Conservation (phyloP, 257 asterid genomes). For the Linderniella brevidens region DNA sequence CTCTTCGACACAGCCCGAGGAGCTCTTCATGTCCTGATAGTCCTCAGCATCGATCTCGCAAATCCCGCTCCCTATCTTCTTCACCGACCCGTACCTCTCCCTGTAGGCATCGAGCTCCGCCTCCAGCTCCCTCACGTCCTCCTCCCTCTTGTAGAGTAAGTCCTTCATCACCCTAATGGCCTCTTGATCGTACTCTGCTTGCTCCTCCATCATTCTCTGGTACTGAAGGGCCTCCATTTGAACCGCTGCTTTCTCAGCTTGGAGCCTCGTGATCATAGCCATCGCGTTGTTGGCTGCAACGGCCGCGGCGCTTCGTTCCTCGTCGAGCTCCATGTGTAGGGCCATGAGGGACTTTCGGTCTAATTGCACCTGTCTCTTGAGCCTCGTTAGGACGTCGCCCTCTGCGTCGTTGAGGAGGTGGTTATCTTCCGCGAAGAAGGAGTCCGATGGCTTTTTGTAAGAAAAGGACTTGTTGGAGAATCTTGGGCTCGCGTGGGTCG, state of each 20-base stretch:
- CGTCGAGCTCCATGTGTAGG: constrained; percentile 72
- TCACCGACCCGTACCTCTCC: constrained; percentile 35
- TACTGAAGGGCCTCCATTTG: constrained; percentile 98
- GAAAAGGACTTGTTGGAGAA: constrained; percentile 14
- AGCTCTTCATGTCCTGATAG: constrained; percentile 41
- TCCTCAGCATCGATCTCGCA: constrained; percentile 65
- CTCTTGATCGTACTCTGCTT: constrained; percentile 77
- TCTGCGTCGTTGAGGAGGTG: constrained; percentile 20
- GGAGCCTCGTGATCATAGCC: constrained; percentile 94
- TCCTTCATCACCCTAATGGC: constrained; percentile 58
- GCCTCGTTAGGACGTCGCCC: constrained; percentile 21
- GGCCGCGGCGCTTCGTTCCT: constrained; percentile 89
- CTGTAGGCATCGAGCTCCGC: constrained; percentile 41
- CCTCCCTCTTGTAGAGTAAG: constrained; percentile 40
- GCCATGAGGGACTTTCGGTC: constrained; percentile 66
- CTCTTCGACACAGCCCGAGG: constrained; percentile 20
- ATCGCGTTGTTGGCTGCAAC: constrained; percentile 95
- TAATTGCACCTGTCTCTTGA: constrained; percentile 41
- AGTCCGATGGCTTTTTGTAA: constrained; percentile 20
- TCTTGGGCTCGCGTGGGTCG: constrained; percentile 72
- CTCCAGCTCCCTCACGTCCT: constrained; percentile 42
- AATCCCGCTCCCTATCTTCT: constrained; percentile 38
- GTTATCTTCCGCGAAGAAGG: constrained; percentile 13
- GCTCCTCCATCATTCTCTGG: constrained; percentile 98
- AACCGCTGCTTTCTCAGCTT: constrained; percentile 87